phyloP scores from a whole-genome alignment of 148 eudicot species.

The Rhododendron williamsianum region DNA sequence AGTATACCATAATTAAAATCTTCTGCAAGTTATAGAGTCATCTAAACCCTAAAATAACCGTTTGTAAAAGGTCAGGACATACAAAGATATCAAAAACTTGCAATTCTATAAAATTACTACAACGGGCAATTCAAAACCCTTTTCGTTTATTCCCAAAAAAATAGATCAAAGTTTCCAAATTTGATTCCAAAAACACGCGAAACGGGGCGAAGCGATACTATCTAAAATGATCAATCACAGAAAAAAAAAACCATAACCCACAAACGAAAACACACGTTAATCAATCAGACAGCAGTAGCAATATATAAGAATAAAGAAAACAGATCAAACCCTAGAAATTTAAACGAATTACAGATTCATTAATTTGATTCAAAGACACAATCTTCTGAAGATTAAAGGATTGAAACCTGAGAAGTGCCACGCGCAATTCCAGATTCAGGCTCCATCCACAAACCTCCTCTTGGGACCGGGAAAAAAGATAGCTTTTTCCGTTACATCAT shows the following conservation, averaged over 20 bases:
- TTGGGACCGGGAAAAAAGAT: not conserved
- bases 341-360: not conserved
- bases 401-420: not conserved
- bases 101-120: not conserved
- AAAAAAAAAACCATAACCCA: not conserved
- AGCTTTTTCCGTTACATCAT: not conserved
- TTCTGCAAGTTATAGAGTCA: not conserved
- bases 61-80: not conserved
- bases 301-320: not conserved
- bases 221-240: not conserved
- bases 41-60: not conserved
- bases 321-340: not conserved
- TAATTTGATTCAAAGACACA: not conserved
- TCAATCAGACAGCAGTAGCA: not conserved
- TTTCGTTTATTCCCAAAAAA: not conserved
- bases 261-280: not conserved
- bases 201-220: not conserved
- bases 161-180: not conserved
- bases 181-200: not conserved
- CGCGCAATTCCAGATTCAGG: not conserved
- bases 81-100: constrained; percentile 1
- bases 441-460: not conserved
- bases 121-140: not conserved
- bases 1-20: not conserved
- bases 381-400: not conserved